These are phyloP conservation scores for Geranium incanum DNA, from an alignment of 441 rosid genomes.

Conservation along the genomic window DNA sequence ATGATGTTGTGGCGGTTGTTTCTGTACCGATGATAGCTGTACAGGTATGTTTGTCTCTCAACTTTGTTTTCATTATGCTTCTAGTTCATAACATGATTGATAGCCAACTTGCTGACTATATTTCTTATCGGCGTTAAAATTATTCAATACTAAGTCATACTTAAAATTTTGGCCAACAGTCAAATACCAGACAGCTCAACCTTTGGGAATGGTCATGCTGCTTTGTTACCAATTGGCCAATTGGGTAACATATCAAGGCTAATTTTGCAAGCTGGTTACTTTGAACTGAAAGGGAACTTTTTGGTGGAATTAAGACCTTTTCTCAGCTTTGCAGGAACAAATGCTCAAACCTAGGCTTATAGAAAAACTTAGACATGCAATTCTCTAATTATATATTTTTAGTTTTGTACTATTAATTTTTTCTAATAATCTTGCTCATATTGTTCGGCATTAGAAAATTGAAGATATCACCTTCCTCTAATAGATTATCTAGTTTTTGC, in stretches of 20 bases:
- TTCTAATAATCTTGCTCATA: background rate
- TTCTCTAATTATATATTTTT: background rate
- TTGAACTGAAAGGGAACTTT: background rate
- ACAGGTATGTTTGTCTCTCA: slow-evolving; percentile 36
- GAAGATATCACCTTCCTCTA: no score
- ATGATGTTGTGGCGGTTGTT: slow-evolving; percentile 22
- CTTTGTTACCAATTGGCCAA: no score
- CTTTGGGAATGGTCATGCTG: no score
- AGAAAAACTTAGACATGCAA: background rate
- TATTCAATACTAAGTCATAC: background rate
- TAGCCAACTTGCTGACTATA: background rate
- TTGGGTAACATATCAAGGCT: no score
- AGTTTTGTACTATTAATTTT: background rate
- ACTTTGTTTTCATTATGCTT: slow-evolving; percentile 6
- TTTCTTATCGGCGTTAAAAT: no score
- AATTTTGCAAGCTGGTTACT: background rate
- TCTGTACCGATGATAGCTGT: slow-evolving; percentile 28
- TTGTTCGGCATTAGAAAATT: no score
- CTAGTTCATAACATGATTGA: background rate
- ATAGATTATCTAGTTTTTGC: no score
- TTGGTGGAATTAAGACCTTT: background rate
- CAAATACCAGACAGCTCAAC: background rate
- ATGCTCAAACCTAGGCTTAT: background rate
- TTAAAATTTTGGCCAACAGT: background rate
- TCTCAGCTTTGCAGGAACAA: background rate